These are phyloP conservation scores for Rhizophora mangle DNA, from an alignment of 345 rosid species.

Conservation along the genomic window DNA sequence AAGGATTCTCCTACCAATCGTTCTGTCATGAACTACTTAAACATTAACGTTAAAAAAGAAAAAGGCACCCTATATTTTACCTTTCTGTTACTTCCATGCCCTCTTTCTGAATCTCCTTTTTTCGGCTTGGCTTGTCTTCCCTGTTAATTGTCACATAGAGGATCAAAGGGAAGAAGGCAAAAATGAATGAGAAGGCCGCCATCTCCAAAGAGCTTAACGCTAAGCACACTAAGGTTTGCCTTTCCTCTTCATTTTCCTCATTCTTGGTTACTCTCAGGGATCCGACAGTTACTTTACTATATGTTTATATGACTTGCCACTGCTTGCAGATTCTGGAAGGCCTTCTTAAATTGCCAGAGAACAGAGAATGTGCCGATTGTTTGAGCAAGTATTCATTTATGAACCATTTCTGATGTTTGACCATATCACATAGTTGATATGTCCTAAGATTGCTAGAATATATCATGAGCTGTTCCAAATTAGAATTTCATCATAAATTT, in stretches of 20 bases:
- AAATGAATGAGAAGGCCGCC: conserved; percentile 68
- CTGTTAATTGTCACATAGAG: neutral
- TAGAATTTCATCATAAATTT: too few species aligned
- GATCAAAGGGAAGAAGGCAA: conserved; percentile 13
- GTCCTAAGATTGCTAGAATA: too few species aligned
- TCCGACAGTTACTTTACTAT: too few species aligned
- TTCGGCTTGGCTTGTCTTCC: too few species aligned
- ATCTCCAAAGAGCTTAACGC: conserved; percentile 77
- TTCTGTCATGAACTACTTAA: too few species aligned
- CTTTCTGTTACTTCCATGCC: too few species aligned
- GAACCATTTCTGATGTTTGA: neutral
- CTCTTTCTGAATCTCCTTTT: too few species aligned
- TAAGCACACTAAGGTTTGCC: conserved; percentile 61
- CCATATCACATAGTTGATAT: neutral
- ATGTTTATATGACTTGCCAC: neutral
- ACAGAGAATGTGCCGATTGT: conserved; percentile 32
- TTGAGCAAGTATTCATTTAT: conserved; percentile 11
- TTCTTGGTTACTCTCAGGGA: neutral
- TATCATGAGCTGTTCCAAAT: too few species aligned
- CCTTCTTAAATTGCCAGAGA: conserved; percentile 28
- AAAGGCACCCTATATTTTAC: too few species aligned
- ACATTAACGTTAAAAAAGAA: too few species aligned
- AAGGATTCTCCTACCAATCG: too few species aligned
- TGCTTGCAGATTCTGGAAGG: conserved; percentile 27
- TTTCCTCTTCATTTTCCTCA: neutral